Base-by-base conservation (phyloP, 306 rosid species). In the Castanea sativa region DNA sequence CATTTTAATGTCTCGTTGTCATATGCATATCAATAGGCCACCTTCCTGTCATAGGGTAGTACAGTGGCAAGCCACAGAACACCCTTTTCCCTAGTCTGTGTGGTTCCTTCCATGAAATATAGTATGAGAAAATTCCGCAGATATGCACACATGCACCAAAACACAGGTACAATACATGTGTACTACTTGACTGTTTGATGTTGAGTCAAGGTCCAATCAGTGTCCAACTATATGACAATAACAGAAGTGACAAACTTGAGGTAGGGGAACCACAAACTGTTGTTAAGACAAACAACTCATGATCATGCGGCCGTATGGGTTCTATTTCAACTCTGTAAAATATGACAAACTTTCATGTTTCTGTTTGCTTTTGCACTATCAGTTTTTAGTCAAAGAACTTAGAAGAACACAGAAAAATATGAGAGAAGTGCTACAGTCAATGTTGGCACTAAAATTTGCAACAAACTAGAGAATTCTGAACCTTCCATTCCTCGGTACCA, bases 401-500 rank as follows among this genome's bases (percentile, higher is more conserved):
- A 60, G 55, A 78, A 33, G 43, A 27, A 55, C 35, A 64, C 45
- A n/a, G 25, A 74, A 25, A 20, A 63, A 35, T 33, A 18, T 57
- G 51, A 20, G 38, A 79, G 57, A 33, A 43, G 68, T 38, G 70
- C 59, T 55, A 73, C 32, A 78, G 35, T 30, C 69, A 55, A 15
- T 51, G 49, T 20, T 10, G 38, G 49, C 35, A 78, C 23, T 41
- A 25, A 76, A 65, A 63, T 73, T 30, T 52, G 33, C 65, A 75
- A 71, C 65, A 49, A 15, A 59, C 30, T 64, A 55, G 69, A 32
- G 38, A 52, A 61, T 65, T 49, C 45, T 69, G 23, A 32, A 49
- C 64, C 80, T 73, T 76, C 6, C 43, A 72, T 72, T 79, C 64
- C 32, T 61, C 6, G 77, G 67, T 79, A 59, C 69, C 25, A 73